A percentile compares a stretch with the other conserved stretches of the same genome.
These are phyloP conservation scores for Cylindrodendrum hubeiense DNA, from an alignment of 2,329 filamentous ascomycete species.

Conservation along the genomic window DNA sequence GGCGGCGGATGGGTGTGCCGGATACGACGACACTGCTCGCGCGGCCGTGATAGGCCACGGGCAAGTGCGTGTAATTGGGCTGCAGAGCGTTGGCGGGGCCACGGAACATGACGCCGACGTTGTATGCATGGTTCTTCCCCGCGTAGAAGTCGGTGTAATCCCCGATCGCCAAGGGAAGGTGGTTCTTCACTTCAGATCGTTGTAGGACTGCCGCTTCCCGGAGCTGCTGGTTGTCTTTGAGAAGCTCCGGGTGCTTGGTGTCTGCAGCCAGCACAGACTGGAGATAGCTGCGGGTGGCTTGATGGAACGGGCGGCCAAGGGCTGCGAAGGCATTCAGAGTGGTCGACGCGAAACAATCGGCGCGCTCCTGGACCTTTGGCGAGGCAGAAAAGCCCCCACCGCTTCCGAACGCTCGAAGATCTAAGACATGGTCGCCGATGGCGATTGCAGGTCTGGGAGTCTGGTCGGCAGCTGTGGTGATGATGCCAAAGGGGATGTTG, in stretches of 20 bases:
- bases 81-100: conserved; percentile 80
- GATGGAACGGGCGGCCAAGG: conserved; percentile 76
- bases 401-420: conserved; percentile 72
- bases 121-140: conserved; percentile 81
- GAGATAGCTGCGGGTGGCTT: conserved; percentile 78
- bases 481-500: conserved; percentile 88
- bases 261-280: conserved; percentile 70
- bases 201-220: conserved; percentile 45
- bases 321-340: conserved; percentile 51
- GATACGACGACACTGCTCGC: conserved; percentile 82
- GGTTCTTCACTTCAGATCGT: conserved; percentile 67
- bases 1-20: conserved; percentile 78
- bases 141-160: conserved; percentile 92
- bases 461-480: conserved; percentile 70
- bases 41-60: conserved; percentile 85
- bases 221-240: conserved; percentile 53
- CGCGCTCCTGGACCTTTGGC: conserved; percentile 42
- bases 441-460: conserved; percentile 76
- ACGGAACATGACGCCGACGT: conserved; percentile 78
- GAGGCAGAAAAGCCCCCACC: conserved; percentile 53
- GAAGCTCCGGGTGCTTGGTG: conserved; percentile 52
- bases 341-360: conserved; percentile 41
- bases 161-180: conserved; percentile 81
- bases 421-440: conserved; percentile 79
- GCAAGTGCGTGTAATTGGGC: conserved; percentile 84